Conservation (phyloP, 208 protist species). For the Porcisia hertigi region DNA sequence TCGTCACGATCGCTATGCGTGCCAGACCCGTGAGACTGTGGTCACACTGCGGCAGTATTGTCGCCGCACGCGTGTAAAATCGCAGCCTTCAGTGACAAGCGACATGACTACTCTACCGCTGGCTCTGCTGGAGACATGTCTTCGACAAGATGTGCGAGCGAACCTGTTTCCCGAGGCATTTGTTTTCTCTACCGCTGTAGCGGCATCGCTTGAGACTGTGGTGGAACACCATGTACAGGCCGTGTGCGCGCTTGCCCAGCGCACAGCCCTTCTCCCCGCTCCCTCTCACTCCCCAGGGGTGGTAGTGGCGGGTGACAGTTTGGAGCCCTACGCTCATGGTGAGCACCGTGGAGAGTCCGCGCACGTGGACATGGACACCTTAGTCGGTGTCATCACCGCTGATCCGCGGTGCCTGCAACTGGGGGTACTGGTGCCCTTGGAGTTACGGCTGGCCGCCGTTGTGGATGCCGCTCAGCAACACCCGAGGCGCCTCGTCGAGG, state of each 20-base stretch:
- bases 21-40: background rate
- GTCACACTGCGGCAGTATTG: constrained; percentile 10
- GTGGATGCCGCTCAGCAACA: constrained; percentile 20
- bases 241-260: constrained; percentile 21
- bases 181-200: constrained; percentile 14
- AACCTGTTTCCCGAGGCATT: constrained; percentile 10
- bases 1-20: background rate
- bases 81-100: background rate
- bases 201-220: constrained; percentile 14
- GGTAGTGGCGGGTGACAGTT: background rate
- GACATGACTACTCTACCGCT: constrained; percentile 7
- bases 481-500: constrained; percentile 18
- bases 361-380: constrained; percentile 11
- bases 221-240: constrained; percentile 22
- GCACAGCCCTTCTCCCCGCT: background rate
- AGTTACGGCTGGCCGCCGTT: constrained; percentile 18
- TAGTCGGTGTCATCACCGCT: constrained; percentile 15
- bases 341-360: background rate
- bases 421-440: constrained; percentile 24
- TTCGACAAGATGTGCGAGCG: constrained; percentile 15
- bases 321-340: background rate
- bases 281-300: background rate
- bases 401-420: constrained; percentile 27
- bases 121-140: constrained; percentile 8
- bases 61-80: background rate